Evolutionary conservation across 106 monocot genomes (phyloP), one percentile per base, ranked within the genome.

Genomic region (Amphibolis antarctica): DNA sequence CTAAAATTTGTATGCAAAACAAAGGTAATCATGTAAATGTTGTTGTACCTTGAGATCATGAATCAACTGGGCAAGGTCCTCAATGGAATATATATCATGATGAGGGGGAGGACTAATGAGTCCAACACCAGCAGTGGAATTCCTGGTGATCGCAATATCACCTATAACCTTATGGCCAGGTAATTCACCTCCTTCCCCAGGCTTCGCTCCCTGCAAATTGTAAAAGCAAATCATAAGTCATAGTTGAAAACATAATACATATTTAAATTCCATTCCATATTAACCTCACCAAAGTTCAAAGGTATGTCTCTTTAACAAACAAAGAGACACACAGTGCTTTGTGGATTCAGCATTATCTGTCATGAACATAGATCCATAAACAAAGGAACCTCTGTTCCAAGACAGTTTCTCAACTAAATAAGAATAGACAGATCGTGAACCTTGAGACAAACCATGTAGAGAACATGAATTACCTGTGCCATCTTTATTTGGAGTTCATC

Each of bases 401-500:
- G 48, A 49, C 49, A 50, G 50, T 11, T 36, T 65, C 23, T 42
- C 10, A 19, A 71, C 23, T 28, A 27, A 27, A 62, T 21, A 36
- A 62, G 25, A 21, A 61, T 30, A 20, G 22, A 29, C 24, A 28
- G 0, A 44, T 11, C 28, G 28, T 28, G 57, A 30, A 21, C 3
- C 6, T 14, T 19, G 20, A 5, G 22, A 20, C 1, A 27, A 19
- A 50, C 23, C 7, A 36, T 36, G 36, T 36, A 36, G 36, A 2
- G 36, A 36, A 7, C 36, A 36, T 36, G 4, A 36, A 71, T 54
- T 98, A 98, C 98, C 91, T 98, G 98, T 69, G 98, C 98, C 98
- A 98, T 91, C 65, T 98, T 98, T 67, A 98, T 98, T 78, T 98
- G 91, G 61, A 98, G 91, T 68, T 98, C 98, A 71, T 98, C 91